These are phyloP conservation scores for Buxus sempervirens DNA, from an alignment of 164 flowering plant genomes.

Conservation along the genomic window DNA sequence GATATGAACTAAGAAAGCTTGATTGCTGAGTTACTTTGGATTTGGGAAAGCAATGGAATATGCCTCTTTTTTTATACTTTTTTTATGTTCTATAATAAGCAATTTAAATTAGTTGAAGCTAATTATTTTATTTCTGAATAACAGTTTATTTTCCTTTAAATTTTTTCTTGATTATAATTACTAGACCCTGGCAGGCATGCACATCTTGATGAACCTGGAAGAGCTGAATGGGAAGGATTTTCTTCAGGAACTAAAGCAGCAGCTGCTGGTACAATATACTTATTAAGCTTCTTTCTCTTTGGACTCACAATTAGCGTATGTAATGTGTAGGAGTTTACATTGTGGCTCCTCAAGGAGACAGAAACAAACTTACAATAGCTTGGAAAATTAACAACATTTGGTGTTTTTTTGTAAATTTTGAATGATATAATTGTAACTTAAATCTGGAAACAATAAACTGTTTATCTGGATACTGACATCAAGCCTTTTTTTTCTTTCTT, in stretches of 20 bases:
- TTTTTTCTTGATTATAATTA: background rate
- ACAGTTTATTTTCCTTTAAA: background rate
- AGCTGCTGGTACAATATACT: slow-evolving; percentile 72
- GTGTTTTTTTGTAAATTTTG: background rate
- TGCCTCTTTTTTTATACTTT: too few relatives aligned
- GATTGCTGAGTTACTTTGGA: background rate
- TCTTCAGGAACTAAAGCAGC: slow-evolving; percentile 94
- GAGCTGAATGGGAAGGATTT: slow-evolving; percentile 97
- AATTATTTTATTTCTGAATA: background rate
- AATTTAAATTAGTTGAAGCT: background rate
- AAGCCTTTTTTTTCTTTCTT: background rate
- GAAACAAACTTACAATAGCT: background rate
- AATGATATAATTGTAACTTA: background rate
- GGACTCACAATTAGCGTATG: background rate
- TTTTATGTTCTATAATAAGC: background rate
- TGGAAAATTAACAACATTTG: background rate
- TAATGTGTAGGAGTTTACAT: too few relatives aligned
- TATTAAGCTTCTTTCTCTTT: background rate
- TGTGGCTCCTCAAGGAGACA: background rate
- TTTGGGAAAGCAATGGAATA: background rate
- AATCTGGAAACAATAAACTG: background rate
- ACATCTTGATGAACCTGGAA: slow-evolving; percentile 99
- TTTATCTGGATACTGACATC: background rate
- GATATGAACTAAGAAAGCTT: background rate
- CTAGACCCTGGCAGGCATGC: slow-evolving; percentile 55